Percentiles rank a stretch among this genome's conserved stretches.
Evolutionary conservation across 1,284 basidiomycete species (phyloP).

Genomic region (Lentinus polychrous): DNA sequence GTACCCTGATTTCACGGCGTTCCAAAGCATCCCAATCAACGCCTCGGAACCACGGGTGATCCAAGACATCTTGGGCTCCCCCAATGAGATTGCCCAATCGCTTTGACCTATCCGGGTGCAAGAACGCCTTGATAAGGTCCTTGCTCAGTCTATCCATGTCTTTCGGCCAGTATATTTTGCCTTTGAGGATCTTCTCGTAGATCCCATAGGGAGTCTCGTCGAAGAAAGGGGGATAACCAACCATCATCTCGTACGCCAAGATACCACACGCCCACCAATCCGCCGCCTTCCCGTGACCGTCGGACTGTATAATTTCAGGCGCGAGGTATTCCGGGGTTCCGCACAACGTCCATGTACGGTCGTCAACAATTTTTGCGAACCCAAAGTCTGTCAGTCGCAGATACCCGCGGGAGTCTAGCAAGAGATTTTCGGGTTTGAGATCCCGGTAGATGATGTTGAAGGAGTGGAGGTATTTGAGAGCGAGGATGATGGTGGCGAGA

Average conservation of each 20-base stretch:
- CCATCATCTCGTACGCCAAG: conserved; percentile 96
- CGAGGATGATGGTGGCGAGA: conserved; percentile 93
- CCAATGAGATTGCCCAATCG: conserved; percentile 94
- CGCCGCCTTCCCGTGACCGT: conserved; percentile 96
- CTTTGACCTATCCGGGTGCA: conserved; percentile 90
- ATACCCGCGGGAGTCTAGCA: conserved; percentile 93
- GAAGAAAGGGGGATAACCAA: conserved; percentile 91
- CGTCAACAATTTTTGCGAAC: conserved; percentile 97
- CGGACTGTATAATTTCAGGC: conserved; percentile 93
- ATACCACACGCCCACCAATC: conserved; percentile 99
- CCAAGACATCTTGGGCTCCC: conserved; percentile 86
- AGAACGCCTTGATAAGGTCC: conserved; percentile 76
- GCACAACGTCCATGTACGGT: conserved; percentile 98
- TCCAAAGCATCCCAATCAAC: conserved; percentile 86
- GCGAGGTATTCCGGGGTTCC: conserved; percentile 97
- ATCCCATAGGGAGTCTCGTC: conserved; percentile 92
- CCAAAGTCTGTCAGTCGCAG: conserved; percentile 98
- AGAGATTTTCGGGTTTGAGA: conserved; percentile 95
- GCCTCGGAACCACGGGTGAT: conserved; percentile 93
- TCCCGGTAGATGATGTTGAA: conserved; percentile 99
- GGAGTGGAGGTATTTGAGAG: conserved; percentile 93
- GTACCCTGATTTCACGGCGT: conserved; percentile 69
- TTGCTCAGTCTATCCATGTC: conserved; percentile 77
- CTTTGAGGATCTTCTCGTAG: conserved; percentile 89
- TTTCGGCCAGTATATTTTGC: conserved; percentile 90